phyloP scores from a whole-genome alignment of 176 grass and related monocot genomes.

The Triticum monococcum region DNA sequence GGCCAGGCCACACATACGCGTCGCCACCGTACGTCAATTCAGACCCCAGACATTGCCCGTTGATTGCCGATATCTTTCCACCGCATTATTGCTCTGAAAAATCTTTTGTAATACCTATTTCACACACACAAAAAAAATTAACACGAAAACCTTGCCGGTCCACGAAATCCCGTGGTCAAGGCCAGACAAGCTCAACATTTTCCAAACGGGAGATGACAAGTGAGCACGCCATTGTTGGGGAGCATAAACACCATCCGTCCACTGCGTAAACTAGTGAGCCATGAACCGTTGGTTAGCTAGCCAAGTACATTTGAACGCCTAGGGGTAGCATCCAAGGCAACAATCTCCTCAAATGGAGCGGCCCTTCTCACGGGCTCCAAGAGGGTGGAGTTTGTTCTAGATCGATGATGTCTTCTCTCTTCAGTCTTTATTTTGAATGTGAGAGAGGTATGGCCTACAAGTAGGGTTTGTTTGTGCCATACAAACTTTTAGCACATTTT shows the following conservation, averaged over 20 bases:
- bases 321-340: background rate
- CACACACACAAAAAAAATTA: no score
- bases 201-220: background rate
- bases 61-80: no score
- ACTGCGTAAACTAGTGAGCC: background rate
- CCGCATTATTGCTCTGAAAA: no score
- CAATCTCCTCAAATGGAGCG: slow-evolving; percentile 4
- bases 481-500: no score
- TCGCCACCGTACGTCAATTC: no score
- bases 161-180: background rate
- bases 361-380: background rate
- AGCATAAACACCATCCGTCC: background rate
- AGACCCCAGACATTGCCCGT: no score
- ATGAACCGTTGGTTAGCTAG: background rate
- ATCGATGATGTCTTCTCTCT: background rate
- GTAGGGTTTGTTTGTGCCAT: no score
- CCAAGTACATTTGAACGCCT: background rate
- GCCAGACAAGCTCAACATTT: background rate
- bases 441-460: no score
- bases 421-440: no score
- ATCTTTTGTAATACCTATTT: no score
- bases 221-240: background rate
- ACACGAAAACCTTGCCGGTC: background rate
- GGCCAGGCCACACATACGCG: background rate
- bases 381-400: background rate